Evolutionary conservation across 106 monocot genomes (phyloP).

Genomic region (Chionographis japonica): DNA sequence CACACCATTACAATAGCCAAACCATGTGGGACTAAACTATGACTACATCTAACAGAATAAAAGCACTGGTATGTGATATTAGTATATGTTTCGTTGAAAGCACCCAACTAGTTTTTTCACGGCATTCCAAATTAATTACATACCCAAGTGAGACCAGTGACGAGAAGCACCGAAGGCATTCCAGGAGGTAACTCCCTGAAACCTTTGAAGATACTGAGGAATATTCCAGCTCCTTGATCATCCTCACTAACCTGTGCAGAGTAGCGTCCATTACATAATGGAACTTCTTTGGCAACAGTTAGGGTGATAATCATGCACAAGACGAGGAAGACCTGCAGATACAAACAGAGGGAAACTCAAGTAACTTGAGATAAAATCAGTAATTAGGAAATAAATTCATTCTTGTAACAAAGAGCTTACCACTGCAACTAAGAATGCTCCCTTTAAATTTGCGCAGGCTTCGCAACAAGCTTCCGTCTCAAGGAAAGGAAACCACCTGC

Average conservation of each 20-base stretch:
- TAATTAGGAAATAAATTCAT: not conserved
- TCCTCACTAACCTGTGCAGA: conserved; percentile 3
- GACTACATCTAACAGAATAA: no score
- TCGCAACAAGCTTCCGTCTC: conserved; percentile 83
- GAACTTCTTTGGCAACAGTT: conserved; percentile 42
- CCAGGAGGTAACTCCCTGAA: conserved; percentile 64
- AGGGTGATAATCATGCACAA: conserved; percentile 36
- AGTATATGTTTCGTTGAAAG: no score
- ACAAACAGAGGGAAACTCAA: not conserved
- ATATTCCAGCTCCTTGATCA: conserved; percentile 3
- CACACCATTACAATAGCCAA: no score
- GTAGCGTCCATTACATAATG: conserved; percentile 2
- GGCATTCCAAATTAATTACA: not conserved
- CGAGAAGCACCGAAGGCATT: conserved; percentile 54
- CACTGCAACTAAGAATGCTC: conserved; percentile 93
- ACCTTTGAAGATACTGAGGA: conserved; percentile 26
- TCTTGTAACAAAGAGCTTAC: conserved; percentile 23
- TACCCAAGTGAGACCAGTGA: conserved; percentile 69
- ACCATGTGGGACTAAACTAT: no score
- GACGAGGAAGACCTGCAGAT: conserved; percentile 44
- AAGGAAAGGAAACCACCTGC: conserved; percentile 99
- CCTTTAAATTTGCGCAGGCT: conserved; percentile 95
- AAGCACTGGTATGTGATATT: no score
- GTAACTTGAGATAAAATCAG: not conserved
- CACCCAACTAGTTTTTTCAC: no score